A percentile compares a stretch with the other conserved stretches of the same genome.
phyloP scores from a whole-genome alignment of 2,329 filamentous ascomycete species.

The Talaromyces albobiverticillius region DNA sequence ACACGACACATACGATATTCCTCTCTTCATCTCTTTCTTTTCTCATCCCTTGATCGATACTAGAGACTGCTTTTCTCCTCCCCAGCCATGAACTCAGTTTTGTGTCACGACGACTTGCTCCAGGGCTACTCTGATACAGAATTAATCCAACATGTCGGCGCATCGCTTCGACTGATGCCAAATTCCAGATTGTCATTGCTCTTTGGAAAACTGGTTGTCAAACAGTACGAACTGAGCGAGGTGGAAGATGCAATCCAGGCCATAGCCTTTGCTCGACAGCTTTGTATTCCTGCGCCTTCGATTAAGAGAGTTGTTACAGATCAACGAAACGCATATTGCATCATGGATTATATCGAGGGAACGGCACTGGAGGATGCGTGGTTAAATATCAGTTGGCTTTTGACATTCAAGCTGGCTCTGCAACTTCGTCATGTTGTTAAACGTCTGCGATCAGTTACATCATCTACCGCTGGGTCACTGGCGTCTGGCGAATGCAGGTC shows the following conservation, averaged over 20 bases:
- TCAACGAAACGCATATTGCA: constrained; percentile 16
- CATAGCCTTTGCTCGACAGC: constrained; percentile 18
- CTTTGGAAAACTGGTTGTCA: neutral
- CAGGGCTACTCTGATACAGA: constrained; percentile 1
- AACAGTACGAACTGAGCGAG: constrained; percentile 12
- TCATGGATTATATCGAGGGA: constrained; percentile 23
- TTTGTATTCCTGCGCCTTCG: constrained; percentile 19
- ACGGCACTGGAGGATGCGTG: constrained; percentile 19
- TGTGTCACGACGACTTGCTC: neutral
- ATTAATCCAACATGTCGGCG: neutral
- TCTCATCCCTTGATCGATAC: neutral
- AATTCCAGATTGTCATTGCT: neutral
- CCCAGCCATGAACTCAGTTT: neutral
- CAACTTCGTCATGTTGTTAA: constrained; percentile 21
- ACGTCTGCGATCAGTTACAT: constrained; percentile 20
- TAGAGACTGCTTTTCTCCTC: too few species aligned
- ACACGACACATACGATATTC: too few species aligned
- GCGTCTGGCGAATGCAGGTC: constrained; percentile 9
- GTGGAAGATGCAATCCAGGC: constrained; percentile 18
- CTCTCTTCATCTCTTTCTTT: too few species aligned
- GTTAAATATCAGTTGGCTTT: constrained; percentile 20
- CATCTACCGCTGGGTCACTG: constrained; percentile 21
- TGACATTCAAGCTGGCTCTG: constrained; percentile 19
- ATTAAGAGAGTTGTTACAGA: constrained; percentile 16
- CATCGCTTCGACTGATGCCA: neutral